Evolutionary conservation across 2,329 filamentous ascomycete genomes (phyloP).

Genomic region (Botrytis deweyae): DNA sequence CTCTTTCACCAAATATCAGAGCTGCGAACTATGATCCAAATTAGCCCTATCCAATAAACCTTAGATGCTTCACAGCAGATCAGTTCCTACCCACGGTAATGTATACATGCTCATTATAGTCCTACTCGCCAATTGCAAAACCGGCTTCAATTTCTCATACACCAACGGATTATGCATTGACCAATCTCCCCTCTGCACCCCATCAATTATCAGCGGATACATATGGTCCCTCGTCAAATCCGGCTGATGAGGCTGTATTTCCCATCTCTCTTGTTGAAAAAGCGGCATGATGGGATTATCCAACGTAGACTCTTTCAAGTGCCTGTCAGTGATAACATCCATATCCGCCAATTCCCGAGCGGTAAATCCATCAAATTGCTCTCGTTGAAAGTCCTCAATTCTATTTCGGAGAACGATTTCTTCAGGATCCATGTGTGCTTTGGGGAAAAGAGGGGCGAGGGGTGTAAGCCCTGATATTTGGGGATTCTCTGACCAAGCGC

Average conservation of each 20-base stretch:
- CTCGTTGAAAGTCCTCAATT: conserved; percentile 20
- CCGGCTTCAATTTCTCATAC: conserved; percentile 27
- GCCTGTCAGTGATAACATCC: conserved; percentile 27
- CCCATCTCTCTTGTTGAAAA: conserved; percentile 22
- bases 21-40: neutral
- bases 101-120: conserved; percentile 27
- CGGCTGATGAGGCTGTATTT: conserved; percentile 7
- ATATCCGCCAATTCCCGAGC: conserved; percentile 26
- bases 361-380: conserved; percentile 23
- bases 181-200: conserved; percentile 23
- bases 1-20: neutral
- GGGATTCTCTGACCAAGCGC: neutral
- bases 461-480: conserved; percentile 12
- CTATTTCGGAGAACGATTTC: neutral
- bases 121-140: conserved; percentile 34
- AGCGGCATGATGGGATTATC: conserved; percentile 25
- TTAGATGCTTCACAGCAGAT: neutral
- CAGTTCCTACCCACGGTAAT: conserved; percentile 25
- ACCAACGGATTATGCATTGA: conserved; percentile 27
- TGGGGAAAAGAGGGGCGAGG: neutral
- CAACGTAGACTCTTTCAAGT: conserved; percentile 18
- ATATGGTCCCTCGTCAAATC: conserved; percentile 15
- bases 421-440: neutral
- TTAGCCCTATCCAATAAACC: neutral
- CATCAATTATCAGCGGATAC: conserved; percentile 22